These are phyloP conservation scores for Aspergillus clavatus DNA, from an alignment of 2,329 filamentous ascomycete genomes.

Conservation along the genomic window DNA sequence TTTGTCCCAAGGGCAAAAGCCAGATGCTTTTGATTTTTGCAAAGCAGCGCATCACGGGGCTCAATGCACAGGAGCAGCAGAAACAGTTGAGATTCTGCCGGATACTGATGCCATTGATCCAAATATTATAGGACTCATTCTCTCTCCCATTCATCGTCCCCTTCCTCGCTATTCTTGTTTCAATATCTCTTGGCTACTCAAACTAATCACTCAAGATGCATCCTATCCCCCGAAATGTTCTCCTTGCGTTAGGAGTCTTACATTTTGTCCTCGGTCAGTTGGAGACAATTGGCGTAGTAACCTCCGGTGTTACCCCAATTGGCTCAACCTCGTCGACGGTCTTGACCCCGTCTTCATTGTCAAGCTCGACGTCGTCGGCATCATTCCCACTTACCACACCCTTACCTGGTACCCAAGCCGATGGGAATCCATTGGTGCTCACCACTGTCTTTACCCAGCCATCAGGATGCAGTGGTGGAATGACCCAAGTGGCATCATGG, in stretches of 20 bases:
- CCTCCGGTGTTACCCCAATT: background rate
- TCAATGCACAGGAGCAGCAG: too few relatives aligned
- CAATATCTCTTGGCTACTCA: background rate
- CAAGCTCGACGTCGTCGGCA: background rate
- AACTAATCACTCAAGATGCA: background rate
- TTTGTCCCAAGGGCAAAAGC: too few relatives aligned
- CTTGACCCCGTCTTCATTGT: background rate
- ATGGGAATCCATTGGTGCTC: background rate
- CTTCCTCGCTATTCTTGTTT: background rate
- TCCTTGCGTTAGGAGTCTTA: background rate
- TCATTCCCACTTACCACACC: background rate
- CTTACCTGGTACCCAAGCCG: background rate
- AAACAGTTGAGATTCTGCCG: too few relatives aligned
- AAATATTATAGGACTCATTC: background rate
- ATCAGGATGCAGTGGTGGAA: conserved; percentile 1
- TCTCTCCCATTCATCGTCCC: background rate
- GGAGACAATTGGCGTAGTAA: background rate
- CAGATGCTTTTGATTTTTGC: too few relatives aligned
- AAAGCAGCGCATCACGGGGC: too few relatives aligned
- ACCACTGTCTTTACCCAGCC: conserved; percentile 1
- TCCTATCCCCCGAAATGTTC: background rate
- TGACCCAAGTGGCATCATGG: conserved; percentile 1
- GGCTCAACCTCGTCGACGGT: background rate
- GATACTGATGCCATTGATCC: too few relatives aligned
- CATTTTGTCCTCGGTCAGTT: background rate